Evolutionary conservation across 2,329 filamentous ascomycete genomes (phyloP).

Genomic region (Calycina herbarum): DNA sequence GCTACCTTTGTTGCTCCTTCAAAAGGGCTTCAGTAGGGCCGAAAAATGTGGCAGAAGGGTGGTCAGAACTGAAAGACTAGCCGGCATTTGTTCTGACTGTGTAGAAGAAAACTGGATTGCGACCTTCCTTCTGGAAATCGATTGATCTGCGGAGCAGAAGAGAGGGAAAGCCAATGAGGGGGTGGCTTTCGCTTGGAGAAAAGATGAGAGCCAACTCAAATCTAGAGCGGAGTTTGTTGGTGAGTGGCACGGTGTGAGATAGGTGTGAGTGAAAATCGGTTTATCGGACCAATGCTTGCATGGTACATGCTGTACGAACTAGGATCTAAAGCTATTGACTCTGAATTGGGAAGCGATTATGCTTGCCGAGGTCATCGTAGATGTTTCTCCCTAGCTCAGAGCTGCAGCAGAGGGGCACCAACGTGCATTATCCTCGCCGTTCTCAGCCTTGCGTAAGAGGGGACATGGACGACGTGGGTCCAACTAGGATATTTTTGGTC

Average conservation of each 20-base stretch:
- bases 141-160: background rate
- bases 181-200: background rate
- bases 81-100: conserved; percentile 5
- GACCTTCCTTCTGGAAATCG: background rate
- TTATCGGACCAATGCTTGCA: background rate
- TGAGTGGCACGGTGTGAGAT: background rate
- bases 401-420: background rate
- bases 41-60: conserved; percentile 9
- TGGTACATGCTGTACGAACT: conserved; percentile 6
- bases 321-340: conserved; percentile 10
- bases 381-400: background rate
- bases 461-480: background rate
- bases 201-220: background rate
- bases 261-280: background rate
- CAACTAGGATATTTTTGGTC: background rate
- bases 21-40: conserved; percentile 14
- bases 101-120: background rate
- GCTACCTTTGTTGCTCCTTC: conserved; percentile 18
- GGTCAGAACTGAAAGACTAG: conserved; percentile 3
- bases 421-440: background rate
- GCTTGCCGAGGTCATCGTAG: background rate
- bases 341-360: background rate
- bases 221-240: background rate
- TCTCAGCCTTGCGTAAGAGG: conserved; percentile 11
- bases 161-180: background rate